Conservation (phyloP, 805 yeast genomes). For the Nakazawaea ambrosiae region DNA sequence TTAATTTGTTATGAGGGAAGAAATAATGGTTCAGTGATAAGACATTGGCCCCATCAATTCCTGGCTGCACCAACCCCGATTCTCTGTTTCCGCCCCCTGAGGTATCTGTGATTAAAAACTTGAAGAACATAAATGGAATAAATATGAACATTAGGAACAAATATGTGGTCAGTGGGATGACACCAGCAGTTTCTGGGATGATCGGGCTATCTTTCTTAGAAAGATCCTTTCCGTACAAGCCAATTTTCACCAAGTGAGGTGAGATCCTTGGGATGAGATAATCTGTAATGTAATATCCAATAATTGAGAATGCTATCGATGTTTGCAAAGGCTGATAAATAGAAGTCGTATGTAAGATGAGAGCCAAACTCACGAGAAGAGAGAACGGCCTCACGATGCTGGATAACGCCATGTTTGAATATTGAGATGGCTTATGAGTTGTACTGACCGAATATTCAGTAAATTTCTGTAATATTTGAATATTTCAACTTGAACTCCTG, state of each 20-base stretch:
- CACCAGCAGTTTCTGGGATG: conserved; percentile 91
- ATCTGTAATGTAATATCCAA: conserved; percentile 58
- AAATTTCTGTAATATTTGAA: too few species aligned
- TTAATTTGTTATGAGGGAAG: conserved; percentile 77
- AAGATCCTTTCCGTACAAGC: conserved; percentile 80
- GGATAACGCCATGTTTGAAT: too few species aligned
- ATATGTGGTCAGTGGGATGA: conserved; percentile 76
- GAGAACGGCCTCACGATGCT: too few species aligned
- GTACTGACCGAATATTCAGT: too few species aligned
- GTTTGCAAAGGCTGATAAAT: conserved; percentile 42
- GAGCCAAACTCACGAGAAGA: too few species aligned
- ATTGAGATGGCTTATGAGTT: too few species aligned
- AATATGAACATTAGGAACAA: conserved; percentile 74
- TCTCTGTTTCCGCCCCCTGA: conserved; percentile 55
- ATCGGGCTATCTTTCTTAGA: conserved; percentile 69
- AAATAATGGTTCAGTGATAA: too few species aligned
- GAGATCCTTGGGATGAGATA: conserved; percentile 64
- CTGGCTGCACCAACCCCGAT: conserved; percentile 18
- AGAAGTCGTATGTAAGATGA: conserved; percentile 14
- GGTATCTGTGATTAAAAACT: conserved; percentile 54
- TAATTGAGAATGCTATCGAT: conserved; percentile 56
- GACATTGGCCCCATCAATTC: too few species aligned
- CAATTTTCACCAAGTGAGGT: conserved; percentile 62
- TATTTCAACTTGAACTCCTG: too few species aligned
- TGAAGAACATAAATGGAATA: conserved; percentile 83